Evolutionary conservation across 257 asterid genomes (phyloP), one percentile per base, ranked within the genome.

Genomic region (Oldenlandia corymbosa): DNA sequence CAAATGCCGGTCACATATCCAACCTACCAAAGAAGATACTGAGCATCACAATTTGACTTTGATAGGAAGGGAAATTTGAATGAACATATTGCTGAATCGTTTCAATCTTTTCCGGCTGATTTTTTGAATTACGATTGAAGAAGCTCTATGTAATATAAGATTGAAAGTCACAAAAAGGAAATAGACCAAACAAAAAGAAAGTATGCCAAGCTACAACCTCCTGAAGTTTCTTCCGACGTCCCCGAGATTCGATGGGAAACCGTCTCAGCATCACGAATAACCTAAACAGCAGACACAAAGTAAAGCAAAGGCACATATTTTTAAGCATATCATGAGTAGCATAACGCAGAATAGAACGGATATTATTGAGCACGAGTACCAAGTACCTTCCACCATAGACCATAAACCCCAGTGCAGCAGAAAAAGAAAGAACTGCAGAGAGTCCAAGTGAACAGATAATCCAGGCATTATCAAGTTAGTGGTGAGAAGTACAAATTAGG

Each of bases 311-410:
- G 18, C 57, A 36, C 18, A 39, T 61, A 50, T 50, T 20, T 45
- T 45, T 43, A 41, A n/a, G 37, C 18, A 21, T 37, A 37, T 41
- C 51, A 13, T 21, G 14, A 10, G 3, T 21, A 6, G 45, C 10
- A 20, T 2, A 58, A 24, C 8, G 14, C 23, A 41, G 18, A 59
- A 51, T 10, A 27, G 60, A 36, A 32, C 4, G 9, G 20, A 7
- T 7, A 12, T 20, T 17, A 0, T 21, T 6, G 1, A 20, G 26
- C 21, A 32, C 31, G 49, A 4, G 47, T 18, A 37, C 50, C 63
- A 62, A 34, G 55, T 64, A 74, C 80, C 83, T 78, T 74, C 83
- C 83, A 36, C 83, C 80, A 36, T 78, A 78, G 32, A 68, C 21
- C 52, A 78, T 5, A 45, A 78, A 78, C 37, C 83, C 83, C 65